Percentiles rank a stretch among this genome's conserved stretches.
Evolutionary conservation across 306 rosid species (phyloP).

Genomic region (Casuarina glauca): DNA sequence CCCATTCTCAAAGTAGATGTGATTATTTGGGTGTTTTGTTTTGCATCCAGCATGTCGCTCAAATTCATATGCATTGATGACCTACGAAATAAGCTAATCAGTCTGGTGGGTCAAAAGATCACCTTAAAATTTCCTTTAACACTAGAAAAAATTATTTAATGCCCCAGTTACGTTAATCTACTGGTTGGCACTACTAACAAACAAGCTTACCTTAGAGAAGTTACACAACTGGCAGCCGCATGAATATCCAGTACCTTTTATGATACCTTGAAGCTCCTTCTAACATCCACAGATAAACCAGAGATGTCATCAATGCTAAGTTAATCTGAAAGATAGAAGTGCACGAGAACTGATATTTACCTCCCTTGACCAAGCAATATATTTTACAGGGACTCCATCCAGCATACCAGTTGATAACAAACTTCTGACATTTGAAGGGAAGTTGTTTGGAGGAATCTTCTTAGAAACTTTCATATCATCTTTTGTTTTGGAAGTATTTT

Average conservation of each 20-base stretch:
- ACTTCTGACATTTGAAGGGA: constrained; percentile 82
- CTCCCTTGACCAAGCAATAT: constrained; percentile 81
- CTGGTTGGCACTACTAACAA: neutral
- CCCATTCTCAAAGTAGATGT: constrained; percentile 80
- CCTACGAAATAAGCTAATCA: constrained; percentile 37
- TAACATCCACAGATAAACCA: constrained; percentile 50
- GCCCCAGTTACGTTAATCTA: constrained; percentile 12
- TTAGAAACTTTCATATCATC: constrained; percentile 53
- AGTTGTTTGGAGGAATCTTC: constrained; percentile 62
- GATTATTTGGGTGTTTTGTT: constrained; percentile 84
- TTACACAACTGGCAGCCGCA: constrained; percentile 66
- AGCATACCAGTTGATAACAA: constrained; percentile 85
- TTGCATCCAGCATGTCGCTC: constrained; percentile 87
- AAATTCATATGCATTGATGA: constrained; percentile 76
- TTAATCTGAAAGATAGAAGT: constrained; percentile 40
- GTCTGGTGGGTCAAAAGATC: constrained; percentile 10
- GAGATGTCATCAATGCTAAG: constrained; percentile 47
- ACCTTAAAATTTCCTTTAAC: constrained; percentile 12
- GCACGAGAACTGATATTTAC: constrained; percentile 51
- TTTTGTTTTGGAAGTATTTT: constrained; percentile 42
- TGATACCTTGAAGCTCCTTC: constrained; percentile 77
- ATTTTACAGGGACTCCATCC: constrained; percentile 84
- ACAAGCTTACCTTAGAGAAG: constrained; percentile 62
- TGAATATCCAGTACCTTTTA: constrained; percentile 71
- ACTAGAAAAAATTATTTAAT: neutral